These are phyloP conservation scores for Cladosporium sp. DNA, from an alignment of 2,329 filamentous ascomycete species.

Conservation along the genomic window DNA sequence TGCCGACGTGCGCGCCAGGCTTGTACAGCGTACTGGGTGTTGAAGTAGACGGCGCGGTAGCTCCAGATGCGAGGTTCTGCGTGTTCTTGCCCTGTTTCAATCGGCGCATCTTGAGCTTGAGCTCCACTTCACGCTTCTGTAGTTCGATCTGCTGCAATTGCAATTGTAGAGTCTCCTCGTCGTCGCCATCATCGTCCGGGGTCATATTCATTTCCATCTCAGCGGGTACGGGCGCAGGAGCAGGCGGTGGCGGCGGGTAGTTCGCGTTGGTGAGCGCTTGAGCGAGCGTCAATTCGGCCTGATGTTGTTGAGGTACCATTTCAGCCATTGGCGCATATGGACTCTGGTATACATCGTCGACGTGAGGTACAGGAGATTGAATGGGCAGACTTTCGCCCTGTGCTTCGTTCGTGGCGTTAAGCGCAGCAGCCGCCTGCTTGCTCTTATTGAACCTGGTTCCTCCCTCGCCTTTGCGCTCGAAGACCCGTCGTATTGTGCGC, in stretches of 20 bases:
- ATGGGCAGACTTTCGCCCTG: background rate
- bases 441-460: constrained; percentile 18
- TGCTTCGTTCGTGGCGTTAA: background rate
- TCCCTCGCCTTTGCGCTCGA: constrained; percentile 37
- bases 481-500: constrained; percentile 39
- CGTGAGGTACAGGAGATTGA: background rate
- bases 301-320: constrained; percentile 20
- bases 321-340: constrained; percentile 37
- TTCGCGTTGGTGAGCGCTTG: constrained; percentile 31
- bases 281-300: constrained; percentile 33
- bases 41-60: constrained; percentile 25
- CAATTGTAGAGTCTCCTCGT: constrained; percentile 39
- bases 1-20: constrained; percentile 19
- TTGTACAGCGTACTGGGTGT: constrained; percentile 25
- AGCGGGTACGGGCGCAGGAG: constrained; percentile 22
- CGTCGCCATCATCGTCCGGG: constrained; percentile 32
- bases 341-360: constrained; percentile 33
- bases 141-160: constrained; percentile 39
- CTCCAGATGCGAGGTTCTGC: constrained; percentile 23
- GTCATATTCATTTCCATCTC: constrained; percentile 20
- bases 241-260: constrained; percentile 16
- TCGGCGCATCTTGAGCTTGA: constrained; percentile 39
- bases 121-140: constrained; percentile 39
- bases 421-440: constrained; percentile 2
- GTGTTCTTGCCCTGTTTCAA: constrained; percentile 31